These are phyloP conservation scores for Macrolepiota dolichaula DNA, from an alignment of 768 basidiomycete species.

Conservation along the genomic window DNA sequence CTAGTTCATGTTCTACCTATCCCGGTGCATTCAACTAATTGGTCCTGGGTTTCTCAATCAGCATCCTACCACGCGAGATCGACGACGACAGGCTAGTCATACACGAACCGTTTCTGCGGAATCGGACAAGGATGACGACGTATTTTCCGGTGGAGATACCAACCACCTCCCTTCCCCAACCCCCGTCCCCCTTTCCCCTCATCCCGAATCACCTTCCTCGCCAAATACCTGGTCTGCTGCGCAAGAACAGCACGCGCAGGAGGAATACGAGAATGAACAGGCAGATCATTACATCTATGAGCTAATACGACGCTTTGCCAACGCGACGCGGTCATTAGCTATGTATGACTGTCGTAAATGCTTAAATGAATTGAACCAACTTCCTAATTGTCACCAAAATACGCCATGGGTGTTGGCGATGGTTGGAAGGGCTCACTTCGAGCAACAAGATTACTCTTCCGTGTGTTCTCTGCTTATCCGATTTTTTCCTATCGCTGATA, in stretches of 20 bases:
- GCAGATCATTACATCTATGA: slow-evolving; percentile 85
- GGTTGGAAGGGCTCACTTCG: slow-evolving; percentile 86
- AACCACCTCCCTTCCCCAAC: slow-evolving; percentile 62
- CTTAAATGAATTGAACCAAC: slow-evolving; percentile 68
- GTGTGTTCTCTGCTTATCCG: slow-evolving; percentile 47
- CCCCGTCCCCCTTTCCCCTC: slow-evolving; percentile 56
- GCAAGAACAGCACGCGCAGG: slow-evolving; percentile 71
- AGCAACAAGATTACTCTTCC: slow-evolving; percentile 82
- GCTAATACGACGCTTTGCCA: slow-evolving; percentile 77
- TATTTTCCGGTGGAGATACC: slow-evolving; percentile 39
- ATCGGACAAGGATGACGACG: slow-evolving; percentile 72
- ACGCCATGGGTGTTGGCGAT: slow-evolving; percentile 79
- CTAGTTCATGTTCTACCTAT: slow-evolving; percentile 3
- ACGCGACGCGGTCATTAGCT: slow-evolving; percentile 70
- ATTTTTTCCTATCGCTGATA: slow-evolving; percentile 23
- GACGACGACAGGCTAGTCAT: slow-evolving; percentile 53
- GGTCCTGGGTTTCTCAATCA: slow-evolving; percentile 7
- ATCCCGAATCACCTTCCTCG: slow-evolving; percentile 61
- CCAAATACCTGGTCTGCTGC: slow-evolving; percentile 60
- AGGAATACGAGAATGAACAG: slow-evolving; percentile 64
- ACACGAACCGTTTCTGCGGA: slow-evolving; percentile 61
- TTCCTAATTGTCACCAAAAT: slow-evolving; percentile 72
- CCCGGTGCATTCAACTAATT: slow-evolving; percentile 10
- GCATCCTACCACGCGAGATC: slow-evolving; percentile 42
- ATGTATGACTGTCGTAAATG: slow-evolving; percentile 75